Conservation (phyloP, 2,329 filamentous ascomycete genomes). For the Colletotrichum nymphaeae region DNA sequence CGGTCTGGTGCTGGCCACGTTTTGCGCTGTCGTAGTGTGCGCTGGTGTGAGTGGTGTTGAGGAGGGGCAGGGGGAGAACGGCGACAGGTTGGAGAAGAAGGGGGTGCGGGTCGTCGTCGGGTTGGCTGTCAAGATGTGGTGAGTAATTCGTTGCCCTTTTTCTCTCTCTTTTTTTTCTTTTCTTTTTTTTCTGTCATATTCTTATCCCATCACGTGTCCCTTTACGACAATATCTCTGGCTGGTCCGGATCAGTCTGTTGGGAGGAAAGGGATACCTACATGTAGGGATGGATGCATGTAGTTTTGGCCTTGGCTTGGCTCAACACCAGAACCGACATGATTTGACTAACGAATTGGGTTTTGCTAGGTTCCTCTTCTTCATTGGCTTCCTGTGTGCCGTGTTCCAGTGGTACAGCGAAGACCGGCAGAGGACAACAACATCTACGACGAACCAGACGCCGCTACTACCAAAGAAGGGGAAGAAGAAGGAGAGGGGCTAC, state of each 20-base stretch:
- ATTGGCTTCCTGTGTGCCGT: constrained; percentile 26
- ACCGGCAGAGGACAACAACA: background rate
- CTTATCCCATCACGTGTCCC: background rate
- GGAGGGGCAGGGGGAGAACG: background rate
- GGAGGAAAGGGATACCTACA: no score
- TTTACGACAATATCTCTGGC: background rate
- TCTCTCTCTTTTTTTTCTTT: background rate
- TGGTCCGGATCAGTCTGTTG: no score
- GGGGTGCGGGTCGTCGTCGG: background rate
- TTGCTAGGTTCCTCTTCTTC: constrained; percentile 18
- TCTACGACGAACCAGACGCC: constrained; percentile 1
- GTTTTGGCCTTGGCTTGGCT: background rate
- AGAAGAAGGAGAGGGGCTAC: constrained; percentile 24
- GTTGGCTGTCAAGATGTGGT: constrained; percentile 22
- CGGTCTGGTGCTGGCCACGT: constrained; percentile 16
- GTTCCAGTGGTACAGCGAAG: constrained; percentile 8
- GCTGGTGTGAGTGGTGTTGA: background rate
- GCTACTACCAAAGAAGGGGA: background rate
- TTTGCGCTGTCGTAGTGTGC: constrained; percentile 8
- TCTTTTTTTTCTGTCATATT: background rate
- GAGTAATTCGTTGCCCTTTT: background rate
- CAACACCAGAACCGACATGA: background rate
- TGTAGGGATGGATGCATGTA: background rate
- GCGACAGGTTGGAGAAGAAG: background rate
- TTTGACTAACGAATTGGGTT: constrained; percentile 2